Evolutionary conservation across 192 early-diverging fungal species (phyloP).

Genomic region (Dissophora ornata): DNA sequence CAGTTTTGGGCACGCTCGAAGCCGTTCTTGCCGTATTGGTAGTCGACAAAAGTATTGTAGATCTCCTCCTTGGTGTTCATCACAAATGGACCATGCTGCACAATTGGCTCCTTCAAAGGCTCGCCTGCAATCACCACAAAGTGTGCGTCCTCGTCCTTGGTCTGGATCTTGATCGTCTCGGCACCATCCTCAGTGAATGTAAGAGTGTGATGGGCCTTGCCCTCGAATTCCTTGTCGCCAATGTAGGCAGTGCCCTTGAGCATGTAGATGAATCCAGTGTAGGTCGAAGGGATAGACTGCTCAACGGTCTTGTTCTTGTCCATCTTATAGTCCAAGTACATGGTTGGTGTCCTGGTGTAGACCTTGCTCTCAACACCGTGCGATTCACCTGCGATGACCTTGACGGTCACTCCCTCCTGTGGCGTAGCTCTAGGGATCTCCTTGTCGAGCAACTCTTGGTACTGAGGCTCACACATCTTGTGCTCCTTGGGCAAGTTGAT

Average conservation of each 20-base stretch:
- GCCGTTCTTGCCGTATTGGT: constrained; percentile 42
- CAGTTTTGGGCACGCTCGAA: too few relatives aligned
- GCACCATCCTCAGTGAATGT: constrained; percentile 41
- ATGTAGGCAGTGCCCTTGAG: constrained; percentile 37
- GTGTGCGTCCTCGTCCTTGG: constrained; percentile 31
- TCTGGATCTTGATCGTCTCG: constrained; percentile 35
- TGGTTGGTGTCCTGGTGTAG: constrained; percentile 46
- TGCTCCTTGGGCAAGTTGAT: too few relatives aligned
- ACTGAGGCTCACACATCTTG: too few relatives aligned
- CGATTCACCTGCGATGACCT: too few relatives aligned
- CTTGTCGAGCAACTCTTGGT: too few relatives aligned
- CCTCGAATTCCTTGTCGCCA: constrained; percentile 33
- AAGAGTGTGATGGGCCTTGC: too few relatives aligned
- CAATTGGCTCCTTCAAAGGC: constrained; percentile 59
- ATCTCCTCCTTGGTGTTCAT: constrained; percentile 72
- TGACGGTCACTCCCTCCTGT: too few relatives aligned
- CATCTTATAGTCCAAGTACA: constrained; percentile 44
- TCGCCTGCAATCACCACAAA: constrained; percentile 58
- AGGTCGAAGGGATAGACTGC: constrained; percentile 38
- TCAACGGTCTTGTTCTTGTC: constrained; percentile 22
- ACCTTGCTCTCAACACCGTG: too few relatives aligned
- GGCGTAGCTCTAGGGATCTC: too few relatives aligned
- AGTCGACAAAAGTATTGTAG: constrained; percentile 66
- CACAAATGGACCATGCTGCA: constrained; percentile 77
- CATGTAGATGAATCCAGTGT: constrained; percentile 45